Percentiles rank a stretch among this genome's conserved stretches.
Evolutionary conservation across 73 alveolate species (phyloP).

Genomic region (Blepharisma japonicum): DNA sequence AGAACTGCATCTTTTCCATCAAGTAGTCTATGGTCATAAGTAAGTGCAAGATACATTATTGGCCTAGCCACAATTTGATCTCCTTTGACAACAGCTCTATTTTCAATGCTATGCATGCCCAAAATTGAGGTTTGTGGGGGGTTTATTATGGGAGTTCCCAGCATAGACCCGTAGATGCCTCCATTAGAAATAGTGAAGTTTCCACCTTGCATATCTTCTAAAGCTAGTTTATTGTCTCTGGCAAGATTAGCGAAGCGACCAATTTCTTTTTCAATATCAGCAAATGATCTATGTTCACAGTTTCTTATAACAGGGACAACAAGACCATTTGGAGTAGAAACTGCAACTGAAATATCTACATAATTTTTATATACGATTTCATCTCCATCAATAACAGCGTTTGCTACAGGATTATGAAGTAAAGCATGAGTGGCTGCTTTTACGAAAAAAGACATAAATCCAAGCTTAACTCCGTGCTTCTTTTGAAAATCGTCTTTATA

Average conservation of each 20-base stretch:
- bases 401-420: slow-evolving; percentile 21
- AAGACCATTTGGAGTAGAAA: slow-evolving; percentile 91
- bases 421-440: slow-evolving; percentile 70
- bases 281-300: slow-evolving; percentile 63
- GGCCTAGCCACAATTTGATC: slow-evolving; percentile 84
- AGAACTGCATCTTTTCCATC: slow-evolving; percentile 65
- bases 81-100: slow-evolving; percentile 81
- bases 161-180: slow-evolving; percentile 84
- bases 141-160: slow-evolving; percentile 89
- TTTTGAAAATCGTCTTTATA: slow-evolving; percentile 70
- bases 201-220: slow-evolving; percentile 95
- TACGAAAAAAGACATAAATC: slow-evolving; percentile 84
- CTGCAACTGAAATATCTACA: slow-evolving; percentile 86
- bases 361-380: slow-evolving; percentile 85
- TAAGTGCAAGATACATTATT: slow-evolving; percentile 70
- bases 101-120: slow-evolving; percentile 85
- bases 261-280: slow-evolving; percentile 67
- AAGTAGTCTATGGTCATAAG: slow-evolving; percentile 60
- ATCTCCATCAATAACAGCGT: slow-evolving; percentile 81
- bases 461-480: slow-evolving; percentile 87
- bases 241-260: slow-evolving; percentile 20
- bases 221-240: slow-evolving; percentile 64
- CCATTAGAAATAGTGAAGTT: slow-evolving; percentile 91
- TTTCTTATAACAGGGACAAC: slow-evolving; percentile 89
- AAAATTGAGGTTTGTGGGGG: slow-evolving; percentile 84